Base-by-base conservation (phyloP, 148 eudicot species). In the Fagopyrum homotropicum region DNA sequence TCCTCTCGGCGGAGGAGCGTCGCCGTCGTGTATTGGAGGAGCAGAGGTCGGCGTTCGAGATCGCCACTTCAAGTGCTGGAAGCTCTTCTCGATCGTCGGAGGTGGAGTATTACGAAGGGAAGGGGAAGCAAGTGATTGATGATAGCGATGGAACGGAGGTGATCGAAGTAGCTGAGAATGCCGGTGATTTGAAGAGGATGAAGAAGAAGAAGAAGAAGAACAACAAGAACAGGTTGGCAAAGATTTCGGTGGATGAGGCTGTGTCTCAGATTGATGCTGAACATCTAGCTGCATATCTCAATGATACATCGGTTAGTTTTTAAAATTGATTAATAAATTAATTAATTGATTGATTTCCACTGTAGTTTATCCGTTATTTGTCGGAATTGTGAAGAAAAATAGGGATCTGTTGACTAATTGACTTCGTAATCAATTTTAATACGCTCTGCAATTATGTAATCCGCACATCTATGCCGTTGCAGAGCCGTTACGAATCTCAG, bases 401-500 rank as follows among this genome's bases (percentile, higher is more conserved):
- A 35, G 40, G 40, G 40, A 35, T 35, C 40, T 35, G 40, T 35
- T 35, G 40, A 35, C 40, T 35, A 35, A 35, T 35, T 35, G 40
- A 35, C 40, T 35, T 35, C 40, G 40, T 35, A 35, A 35, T 35
- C 2, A 35, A 1, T 2, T 35, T 35, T 35, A 2, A 35, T 35
- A 35, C 2, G 2, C 40, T 35, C 2, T 35, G 40, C 40, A 35
- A 35, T 35, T 35, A 35, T 35, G 40, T 35, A 35, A 35, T 35
- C 40, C 40, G 3, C 40, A 35, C 40, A 11, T 63, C 30, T 57
- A n/a, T 14, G 5, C 11, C 3, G 46, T 48, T 50, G 16, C 59
- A 79, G 81, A 63, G 52, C 52, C 81, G 86, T 26, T 87, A 78
- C 69, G 90, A 85, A 61, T 77, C 80, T 56, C 88, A 89, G 77